Conservation (phyloP, 805 yeast genomes). For the Starmerella vaccinii region DNA sequence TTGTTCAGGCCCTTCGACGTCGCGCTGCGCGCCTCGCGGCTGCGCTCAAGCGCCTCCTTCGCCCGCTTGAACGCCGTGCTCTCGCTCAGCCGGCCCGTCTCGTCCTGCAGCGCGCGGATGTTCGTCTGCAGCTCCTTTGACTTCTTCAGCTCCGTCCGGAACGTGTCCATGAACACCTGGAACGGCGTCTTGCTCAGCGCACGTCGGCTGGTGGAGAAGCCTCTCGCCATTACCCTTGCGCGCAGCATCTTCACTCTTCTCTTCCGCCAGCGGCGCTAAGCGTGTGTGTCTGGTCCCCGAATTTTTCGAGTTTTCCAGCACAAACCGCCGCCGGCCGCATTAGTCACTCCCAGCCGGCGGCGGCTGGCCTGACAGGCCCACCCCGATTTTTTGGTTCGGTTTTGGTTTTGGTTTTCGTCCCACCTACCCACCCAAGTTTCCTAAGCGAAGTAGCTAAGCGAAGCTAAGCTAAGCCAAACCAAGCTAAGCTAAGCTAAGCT, state of each 20-base stretch:
- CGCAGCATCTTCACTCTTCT: constrained; percentile 12
- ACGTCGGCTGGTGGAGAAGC: constrained; percentile 13
- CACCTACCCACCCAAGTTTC: no score
- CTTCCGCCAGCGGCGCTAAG: neutral
- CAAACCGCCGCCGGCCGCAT: neutral
- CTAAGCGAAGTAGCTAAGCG: no score
- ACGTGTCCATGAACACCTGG: constrained; percentile 87
- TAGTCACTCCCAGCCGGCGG: neutral
- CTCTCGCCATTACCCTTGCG: constrained; percentile 8
- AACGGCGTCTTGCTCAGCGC: constrained; percentile 43
- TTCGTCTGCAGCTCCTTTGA: constrained; percentile 81
- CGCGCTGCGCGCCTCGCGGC: constrained; percentile 61
- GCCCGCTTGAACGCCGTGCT: constrained; percentile 89
- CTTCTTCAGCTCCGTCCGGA: constrained; percentile 82
- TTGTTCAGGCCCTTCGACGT: constrained; percentile 65
- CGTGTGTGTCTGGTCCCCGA: neutral
- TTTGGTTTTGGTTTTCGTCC: no score
- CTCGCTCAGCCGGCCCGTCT: constrained; percentile 87
- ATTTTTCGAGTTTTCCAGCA: neutral
- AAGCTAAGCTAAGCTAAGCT: no score
- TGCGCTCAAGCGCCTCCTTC: constrained; percentile 78
- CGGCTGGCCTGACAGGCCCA: no score
- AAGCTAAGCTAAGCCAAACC: no score
- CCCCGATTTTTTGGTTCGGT: no score
- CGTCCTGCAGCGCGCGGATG: constrained; percentile 89